Evolutionary conservation across 176 grass and related monocot genomes (phyloP), one percentile per base, ranked within the genome.

Genomic region (Paspalum vaginatum): DNA sequence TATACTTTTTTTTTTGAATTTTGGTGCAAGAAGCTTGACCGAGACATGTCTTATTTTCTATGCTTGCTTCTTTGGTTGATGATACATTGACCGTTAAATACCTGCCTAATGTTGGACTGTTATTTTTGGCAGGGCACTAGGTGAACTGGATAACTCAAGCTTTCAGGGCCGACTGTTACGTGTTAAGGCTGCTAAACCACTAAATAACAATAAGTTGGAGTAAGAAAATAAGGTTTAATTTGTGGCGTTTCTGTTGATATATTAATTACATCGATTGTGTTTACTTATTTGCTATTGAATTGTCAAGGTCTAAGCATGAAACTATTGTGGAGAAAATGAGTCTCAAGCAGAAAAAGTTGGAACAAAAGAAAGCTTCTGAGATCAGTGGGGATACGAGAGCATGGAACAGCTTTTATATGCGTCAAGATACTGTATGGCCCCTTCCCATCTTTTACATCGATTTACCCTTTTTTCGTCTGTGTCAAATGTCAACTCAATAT

Each of bases 341-440:
- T 78, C 87, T 98, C n/a, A 98, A 98, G 55, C 84, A 91, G 81
- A 53, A 78, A 88, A 92, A 80, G 44, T 81, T 89, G 80, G 92
- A 95, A 81, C 87, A 95, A 58, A 98, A 81, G 83, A 98, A 95
- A 81, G 71, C 86, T 42, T 90, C 92, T 78, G 95, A 98, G 87
- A 76, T 91, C 67, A 83, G 90, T 76, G 95, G 92, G 81, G 95
- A 98, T 86, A 98, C 88, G 18, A 79, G 90, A 57, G 88, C 92
- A 53, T 98, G 95, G 95, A 98, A 95, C 76, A 95, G 83, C 85
- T 89, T 95, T 65, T 94, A 95, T 81, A 98, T 98, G 88, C 92
- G 84, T 59, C 90, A 79, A 86, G 88, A 95, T 76, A 98, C 92
- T 72, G 92, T 98, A 93, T 85, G 87, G 10, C 79, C 71, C 55